Evolutionary conservation across 257 asterid species (phyloP).

Genomic region (Knoxia roxburghii): DNA sequence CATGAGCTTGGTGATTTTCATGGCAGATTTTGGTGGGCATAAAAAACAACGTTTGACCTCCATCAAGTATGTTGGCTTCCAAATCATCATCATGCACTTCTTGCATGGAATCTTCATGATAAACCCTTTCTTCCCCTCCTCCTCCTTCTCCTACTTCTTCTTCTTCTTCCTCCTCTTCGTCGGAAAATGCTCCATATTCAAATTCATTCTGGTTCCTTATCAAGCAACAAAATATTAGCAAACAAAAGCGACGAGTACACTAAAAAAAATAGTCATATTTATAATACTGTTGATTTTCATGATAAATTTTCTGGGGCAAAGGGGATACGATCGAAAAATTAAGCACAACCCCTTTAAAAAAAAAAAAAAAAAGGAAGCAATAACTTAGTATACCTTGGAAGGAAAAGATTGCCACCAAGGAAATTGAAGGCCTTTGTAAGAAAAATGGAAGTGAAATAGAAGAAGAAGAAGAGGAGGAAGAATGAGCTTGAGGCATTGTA

Average conservation of each 20-base stretch:
- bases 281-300: too few relatives aligned
- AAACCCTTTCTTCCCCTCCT: constrained; percentile 23
- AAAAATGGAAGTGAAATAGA: constrained; percentile 67
- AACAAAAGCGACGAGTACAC: neutral
- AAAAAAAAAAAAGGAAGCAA: too few relatives aligned
- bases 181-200: constrained; percentile 43
- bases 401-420: constrained; percentile 71
- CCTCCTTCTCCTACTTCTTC: too few relatives aligned
- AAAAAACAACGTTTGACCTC: constrained; percentile 9
- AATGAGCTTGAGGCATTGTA: constrained; percentile 62
- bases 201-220: constrained; percentile 51
- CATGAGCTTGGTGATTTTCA: constrained; percentile 8
- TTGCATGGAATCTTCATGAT: constrained; percentile 19
- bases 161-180: constrained; percentile 37
- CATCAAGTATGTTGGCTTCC: constrained; percentile 15
- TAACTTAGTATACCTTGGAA: constrained; percentile 45
- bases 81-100: constrained; percentile 6
- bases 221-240: neutral
- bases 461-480: constrained; percentile 62
- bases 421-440: constrained; percentile 58
- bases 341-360: neutral
- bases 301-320: too few relatives aligned
- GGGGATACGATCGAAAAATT: too few relatives aligned
- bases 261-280: too few relatives aligned
- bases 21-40: neutral